phyloP scores from a whole-genome alignment of 2,329 filamentous ascomycete genomes.

The Xylaria sp. region DNA sequence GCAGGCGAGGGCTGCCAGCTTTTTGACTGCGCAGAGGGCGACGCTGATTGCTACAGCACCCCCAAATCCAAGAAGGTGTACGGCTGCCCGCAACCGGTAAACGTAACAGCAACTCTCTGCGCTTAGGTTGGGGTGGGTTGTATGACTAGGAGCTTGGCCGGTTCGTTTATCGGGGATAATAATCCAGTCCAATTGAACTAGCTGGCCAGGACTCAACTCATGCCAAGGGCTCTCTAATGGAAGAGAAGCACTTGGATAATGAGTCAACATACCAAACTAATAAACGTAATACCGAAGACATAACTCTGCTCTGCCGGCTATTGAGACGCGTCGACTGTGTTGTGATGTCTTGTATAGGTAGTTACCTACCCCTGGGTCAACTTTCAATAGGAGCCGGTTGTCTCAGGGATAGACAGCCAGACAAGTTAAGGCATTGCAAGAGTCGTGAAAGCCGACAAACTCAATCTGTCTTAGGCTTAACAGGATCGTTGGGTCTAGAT shows the following conservation, averaged over 20 bases:
- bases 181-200: too few species aligned
- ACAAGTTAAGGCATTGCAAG: background rate
- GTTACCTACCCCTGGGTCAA: too few species aligned
- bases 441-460: background rate
- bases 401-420: too few species aligned
- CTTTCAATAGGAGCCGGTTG: too few species aligned
- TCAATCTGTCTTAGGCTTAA: background rate
- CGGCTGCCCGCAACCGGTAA: conserved; percentile 38
- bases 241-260: too few species aligned
- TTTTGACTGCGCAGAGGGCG: conserved; percentile 36
- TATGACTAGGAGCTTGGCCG: background rate
- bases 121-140: conserved; percentile 6
- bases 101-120: conserved; percentile 33
- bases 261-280: too few species aligned
- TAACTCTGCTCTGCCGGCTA: too few species aligned
- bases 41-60: conserved; percentile 38
- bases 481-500: background rate
- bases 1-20: conserved; percentile 35
- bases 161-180: background rate
- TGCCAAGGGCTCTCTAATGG: too few species aligned
- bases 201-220: too few species aligned
- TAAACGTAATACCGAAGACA: too few species aligned
- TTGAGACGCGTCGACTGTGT: too few species aligned
- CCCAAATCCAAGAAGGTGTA: conserved; percentile 36
- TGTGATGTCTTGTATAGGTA: too few species aligned